These are phyloP conservation scores for Yueomyces sinensis DNA, from an alignment of 805 yeast species.

Conservation along the genomic window DNA sequence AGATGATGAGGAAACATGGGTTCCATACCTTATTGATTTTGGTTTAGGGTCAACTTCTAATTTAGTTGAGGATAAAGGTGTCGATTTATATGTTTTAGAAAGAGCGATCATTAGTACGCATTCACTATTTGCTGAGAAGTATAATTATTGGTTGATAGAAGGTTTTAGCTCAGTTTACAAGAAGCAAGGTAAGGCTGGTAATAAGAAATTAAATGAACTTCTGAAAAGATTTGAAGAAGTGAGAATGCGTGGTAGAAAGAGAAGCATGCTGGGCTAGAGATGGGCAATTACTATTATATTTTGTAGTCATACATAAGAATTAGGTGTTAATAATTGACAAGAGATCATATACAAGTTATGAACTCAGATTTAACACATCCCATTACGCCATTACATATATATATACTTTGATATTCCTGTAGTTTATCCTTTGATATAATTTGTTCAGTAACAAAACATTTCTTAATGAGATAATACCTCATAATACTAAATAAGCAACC, in stretches of 20 bases:
- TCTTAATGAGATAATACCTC: slow-evolving; percentile 47
- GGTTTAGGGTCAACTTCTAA: slow-evolving; percentile 73
- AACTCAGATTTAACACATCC: slow-evolving; percentile 56
- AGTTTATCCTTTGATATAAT: slow-evolving; percentile 14
- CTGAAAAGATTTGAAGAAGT: slow-evolving; percentile 65
- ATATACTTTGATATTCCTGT: neutral
- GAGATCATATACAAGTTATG: neutral
- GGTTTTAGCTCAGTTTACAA: slow-evolving; percentile 43
- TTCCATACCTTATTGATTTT: slow-evolving; percentile 72
- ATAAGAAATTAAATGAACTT: slow-evolving; percentile 36
- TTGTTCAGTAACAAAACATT: slow-evolving; percentile 40
- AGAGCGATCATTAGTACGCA: slow-evolving; percentile 88
- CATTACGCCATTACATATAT: slow-evolving; percentile 64
- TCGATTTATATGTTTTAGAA: slow-evolving; percentile 89
- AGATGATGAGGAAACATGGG: slow-evolving; percentile 10
- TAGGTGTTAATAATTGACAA: neutral
- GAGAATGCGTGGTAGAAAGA: slow-evolving; percentile 82
- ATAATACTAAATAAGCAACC: slow-evolving; percentile 85
- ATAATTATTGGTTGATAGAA: slow-evolving; percentile 56
- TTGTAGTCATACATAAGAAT: neutral
- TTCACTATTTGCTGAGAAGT: slow-evolving; percentile 51
- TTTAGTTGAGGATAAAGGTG: slow-evolving; percentile 86
- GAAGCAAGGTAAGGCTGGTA: slow-evolving; percentile 22
- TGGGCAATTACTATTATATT: neutral
- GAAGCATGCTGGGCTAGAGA: slow-evolving; percentile 75